Evolutionary conservation across 2,329 filamentous ascomycete species (phyloP), one percentile per base, ranked within the genome.

Genomic region (Apiospora saccharicola): DNA sequence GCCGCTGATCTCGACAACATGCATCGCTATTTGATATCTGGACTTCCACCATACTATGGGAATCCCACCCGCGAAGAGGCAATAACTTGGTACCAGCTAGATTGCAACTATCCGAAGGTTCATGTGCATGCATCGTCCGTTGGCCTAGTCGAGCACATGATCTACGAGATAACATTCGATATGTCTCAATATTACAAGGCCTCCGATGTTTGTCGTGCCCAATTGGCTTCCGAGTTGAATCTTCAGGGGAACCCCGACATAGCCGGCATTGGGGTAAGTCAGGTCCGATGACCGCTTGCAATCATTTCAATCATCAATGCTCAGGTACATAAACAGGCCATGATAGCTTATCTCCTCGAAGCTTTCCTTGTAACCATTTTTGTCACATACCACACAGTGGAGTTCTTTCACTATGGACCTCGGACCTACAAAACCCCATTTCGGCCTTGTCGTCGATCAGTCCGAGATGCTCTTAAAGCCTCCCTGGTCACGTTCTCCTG

Each of bases 401-500:
- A 22, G 30, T 30, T 13, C 57, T 67, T 41, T 10, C 8, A 5
- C n/a, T 22, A 7, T 37, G 26, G 26, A 6, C 41, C 26, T 12
- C 24, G n/a, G 2, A 4, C 8, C 3, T 2, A 26, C 37, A 26
- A 3, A 67, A 67, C 30, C 13, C 14, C 22, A 1, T 2, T 22
- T 41, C 24, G 16, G 16, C 30, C 5, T 2, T 22, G 1, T 5
- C 5, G 24, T 41, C 30, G 30, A 67, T 67, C 57, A 6, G 30
- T 67, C 57, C 57, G 14, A 30, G 57, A 67, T 12, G 34, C 30
- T 4, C 19, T 67, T 16, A 12, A 22, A 16, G 57, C 57, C 30
- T 67, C 57, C n/a, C 4, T 67, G 1, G 41, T 14, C 14, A 71
- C 43, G 2, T 78, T 77, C 68, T 70, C 76, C 26, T 53, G 24